Conservation (phyloP, 768 basidiomycete genomes). For the Dacryopinax spathularia region DNA sequence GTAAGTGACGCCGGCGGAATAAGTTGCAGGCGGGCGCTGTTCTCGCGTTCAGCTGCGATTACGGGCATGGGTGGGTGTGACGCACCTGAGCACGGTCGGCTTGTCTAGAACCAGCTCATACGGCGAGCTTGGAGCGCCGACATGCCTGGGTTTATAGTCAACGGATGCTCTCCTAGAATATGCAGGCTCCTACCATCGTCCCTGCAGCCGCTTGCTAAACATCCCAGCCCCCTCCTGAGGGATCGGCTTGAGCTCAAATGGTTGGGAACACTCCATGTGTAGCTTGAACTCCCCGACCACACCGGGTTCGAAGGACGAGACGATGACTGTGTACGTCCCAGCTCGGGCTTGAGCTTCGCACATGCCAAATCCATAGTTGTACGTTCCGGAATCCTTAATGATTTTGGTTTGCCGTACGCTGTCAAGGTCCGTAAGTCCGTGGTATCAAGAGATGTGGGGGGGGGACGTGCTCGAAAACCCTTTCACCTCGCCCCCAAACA, state of each 20-base stretch:
- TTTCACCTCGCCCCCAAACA: conserved; percentile 60
- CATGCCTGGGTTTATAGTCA: neutral
- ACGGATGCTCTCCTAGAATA: neutral
- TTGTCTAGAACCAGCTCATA: neutral
- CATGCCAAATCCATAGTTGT: conserved; percentile 53
- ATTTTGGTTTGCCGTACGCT: conserved; percentile 47
- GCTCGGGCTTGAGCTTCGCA: conserved; percentile 26
- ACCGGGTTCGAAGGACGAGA: conserved; percentile 69
- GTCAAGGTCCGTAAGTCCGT: conserved; percentile 25
- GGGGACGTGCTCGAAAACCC: conserved; percentile 55
- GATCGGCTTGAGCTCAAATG: conserved; percentile 50
- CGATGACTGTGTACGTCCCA: conserved; percentile 69
- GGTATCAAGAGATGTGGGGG: neutral
- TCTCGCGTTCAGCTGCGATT: neutral
- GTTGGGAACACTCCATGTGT: conserved; percentile 42
- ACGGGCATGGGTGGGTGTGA: neutral
- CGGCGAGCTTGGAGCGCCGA: neutral
- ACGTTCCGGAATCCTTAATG: conserved; percentile 59
- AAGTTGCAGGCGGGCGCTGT: neutral
- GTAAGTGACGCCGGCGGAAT: neutral
- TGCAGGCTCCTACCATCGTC: conserved; percentile 46
- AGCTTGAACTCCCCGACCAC: conserved; percentile 54
- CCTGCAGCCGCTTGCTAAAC: conserved; percentile 55
- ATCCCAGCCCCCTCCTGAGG: conserved; percentile 85
- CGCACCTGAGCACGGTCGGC: neutral